A percentile compares a stretch with the other conserved stretches of the same genome.
Conservation (phyloP, 345 rosid genomes). For the Aquilaria malaccensis region DNA sequence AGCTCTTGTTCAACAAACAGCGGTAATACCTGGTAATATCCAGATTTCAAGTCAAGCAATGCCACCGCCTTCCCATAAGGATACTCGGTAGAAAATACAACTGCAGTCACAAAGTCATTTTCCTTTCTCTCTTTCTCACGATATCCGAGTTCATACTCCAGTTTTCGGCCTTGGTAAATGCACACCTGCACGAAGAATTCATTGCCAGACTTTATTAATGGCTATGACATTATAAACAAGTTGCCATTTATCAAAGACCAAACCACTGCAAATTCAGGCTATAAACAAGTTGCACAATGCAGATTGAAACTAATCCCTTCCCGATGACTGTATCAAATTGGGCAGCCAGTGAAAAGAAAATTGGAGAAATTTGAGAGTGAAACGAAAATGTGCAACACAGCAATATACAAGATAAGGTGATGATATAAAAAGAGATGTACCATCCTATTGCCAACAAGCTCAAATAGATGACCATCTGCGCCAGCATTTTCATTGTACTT, state of each 20-base stretch:
- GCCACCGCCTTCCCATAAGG: conserved; percentile 89
- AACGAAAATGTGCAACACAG: too few relatives aligned
- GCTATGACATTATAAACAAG: too few relatives aligned
- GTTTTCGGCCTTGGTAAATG: conserved; percentile 55
- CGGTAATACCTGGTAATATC: conserved; percentile 47
- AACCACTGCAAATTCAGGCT: too few relatives aligned
- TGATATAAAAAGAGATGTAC: conserved; percentile 25
- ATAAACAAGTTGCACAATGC: too few relatives aligned
- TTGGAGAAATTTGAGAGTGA: too few relatives aligned
- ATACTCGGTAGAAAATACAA: conserved; percentile 62
- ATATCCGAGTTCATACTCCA: conserved; percentile 60
- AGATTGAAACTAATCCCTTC: not conserved
- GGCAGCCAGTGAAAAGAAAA: not conserved
- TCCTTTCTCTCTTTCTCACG: conserved; percentile 39
- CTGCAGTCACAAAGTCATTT: conserved; percentile 62
- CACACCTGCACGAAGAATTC: conserved; percentile 45
- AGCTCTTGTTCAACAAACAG: conserved; percentile 7
- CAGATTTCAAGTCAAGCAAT: conserved; percentile 63
- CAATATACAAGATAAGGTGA: too few relatives aligned
- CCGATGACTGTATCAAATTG: not conserved
- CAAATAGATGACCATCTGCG: conserved; percentile 49
- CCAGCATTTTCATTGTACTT: conserved; percentile 23
- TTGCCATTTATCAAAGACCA: too few relatives aligned
- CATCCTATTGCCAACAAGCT: conserved; percentile 52
- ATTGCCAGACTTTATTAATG: too few relatives aligned